phyloP scores from a whole-genome alignment of 1,284 basidiomycete genomes.

The Naganishia sp. region DNA sequence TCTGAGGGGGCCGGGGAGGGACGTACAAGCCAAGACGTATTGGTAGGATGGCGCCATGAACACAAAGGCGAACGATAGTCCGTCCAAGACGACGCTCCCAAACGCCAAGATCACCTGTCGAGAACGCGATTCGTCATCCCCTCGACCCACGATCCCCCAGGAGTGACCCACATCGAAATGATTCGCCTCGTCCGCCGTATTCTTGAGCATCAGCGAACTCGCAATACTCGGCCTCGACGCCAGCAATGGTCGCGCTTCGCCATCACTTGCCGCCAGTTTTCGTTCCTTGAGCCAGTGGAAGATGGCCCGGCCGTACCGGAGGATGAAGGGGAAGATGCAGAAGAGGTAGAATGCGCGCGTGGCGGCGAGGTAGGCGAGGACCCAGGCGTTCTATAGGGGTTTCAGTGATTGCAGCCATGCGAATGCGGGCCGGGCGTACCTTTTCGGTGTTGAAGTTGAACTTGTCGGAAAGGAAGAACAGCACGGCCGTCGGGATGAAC shows the following conservation, averaged over 20 bases:
- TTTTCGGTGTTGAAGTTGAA: constrained; percentile 43
- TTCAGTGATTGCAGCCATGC: neutral
- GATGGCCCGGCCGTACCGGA: constrained; percentile 38
- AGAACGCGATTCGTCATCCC: neutral
- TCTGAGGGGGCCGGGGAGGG: neutral
- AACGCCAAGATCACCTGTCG: constrained; percentile 41
- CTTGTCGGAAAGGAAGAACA: constrained; percentile 44
- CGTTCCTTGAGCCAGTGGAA: constrained; percentile 38
- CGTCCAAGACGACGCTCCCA: constrained; percentile 40
- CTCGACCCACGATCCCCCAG: neutral
- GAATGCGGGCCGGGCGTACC: constrained; percentile 27
- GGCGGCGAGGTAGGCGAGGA: constrained; percentile 44
- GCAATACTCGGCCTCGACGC: constrained; percentile 18
- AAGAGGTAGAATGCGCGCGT: constrained; percentile 41
- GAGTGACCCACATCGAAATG: constrained; percentile 43
- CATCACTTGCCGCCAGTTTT: constrained; percentile 7
- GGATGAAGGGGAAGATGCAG: constrained; percentile 43
- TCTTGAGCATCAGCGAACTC: constrained; percentile 26
- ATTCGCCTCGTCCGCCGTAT: constrained; percentile 40
- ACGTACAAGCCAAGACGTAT: constrained; percentile 39
- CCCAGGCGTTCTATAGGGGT: constrained; percentile 41
- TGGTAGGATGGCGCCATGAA: constrained; percentile 38
- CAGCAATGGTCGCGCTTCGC: constrained; percentile 35
- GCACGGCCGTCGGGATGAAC: constrained; percentile 43
- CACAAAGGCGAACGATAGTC: constrained; percentile 39